phyloP scores from a whole-genome alignment of 768 basidiomycete species.

The Russula sp. region DNA sequence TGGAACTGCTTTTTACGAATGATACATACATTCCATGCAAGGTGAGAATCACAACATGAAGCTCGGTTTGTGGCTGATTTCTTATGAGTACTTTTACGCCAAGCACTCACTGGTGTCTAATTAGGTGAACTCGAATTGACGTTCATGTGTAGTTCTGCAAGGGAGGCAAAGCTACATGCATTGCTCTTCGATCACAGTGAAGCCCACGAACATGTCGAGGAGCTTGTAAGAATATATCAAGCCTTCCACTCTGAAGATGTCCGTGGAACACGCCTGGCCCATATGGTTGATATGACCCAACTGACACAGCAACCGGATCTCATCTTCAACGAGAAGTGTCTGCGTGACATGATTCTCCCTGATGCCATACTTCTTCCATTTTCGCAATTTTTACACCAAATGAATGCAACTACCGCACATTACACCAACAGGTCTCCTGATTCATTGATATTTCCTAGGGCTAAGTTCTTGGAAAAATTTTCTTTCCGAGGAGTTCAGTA shows the following conservation, averaged over 20 bases:
- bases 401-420: background rate
- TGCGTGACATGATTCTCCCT: background rate
- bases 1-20: constrained; percentile 13
- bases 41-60: constrained; percentile 22
- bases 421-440: background rate
- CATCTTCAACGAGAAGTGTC: background rate
- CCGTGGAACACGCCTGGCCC: background rate
- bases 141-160: constrained; percentile 4
- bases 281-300: background rate
- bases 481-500: no score
- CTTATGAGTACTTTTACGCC: background rate
- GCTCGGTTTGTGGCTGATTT: constrained; percentile 16
- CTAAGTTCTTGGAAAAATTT: background rate
- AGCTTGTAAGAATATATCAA: background rate
- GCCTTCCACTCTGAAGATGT: background rate
- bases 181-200: background rate
- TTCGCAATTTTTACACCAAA: background rate
- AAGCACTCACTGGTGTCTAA: background rate
- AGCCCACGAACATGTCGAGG: background rate
- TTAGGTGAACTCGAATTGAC: constrained; percentile 18
- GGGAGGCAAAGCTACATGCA: constrained; percentile 7
- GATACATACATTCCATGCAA: constrained; percentile 22
- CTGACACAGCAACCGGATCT: background rate
- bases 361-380: background rate
- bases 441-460: background rate